Conservation (phyloP, 2,329 filamentous ascomycete species). For the Pseudogymnoascus destructans region DNA sequence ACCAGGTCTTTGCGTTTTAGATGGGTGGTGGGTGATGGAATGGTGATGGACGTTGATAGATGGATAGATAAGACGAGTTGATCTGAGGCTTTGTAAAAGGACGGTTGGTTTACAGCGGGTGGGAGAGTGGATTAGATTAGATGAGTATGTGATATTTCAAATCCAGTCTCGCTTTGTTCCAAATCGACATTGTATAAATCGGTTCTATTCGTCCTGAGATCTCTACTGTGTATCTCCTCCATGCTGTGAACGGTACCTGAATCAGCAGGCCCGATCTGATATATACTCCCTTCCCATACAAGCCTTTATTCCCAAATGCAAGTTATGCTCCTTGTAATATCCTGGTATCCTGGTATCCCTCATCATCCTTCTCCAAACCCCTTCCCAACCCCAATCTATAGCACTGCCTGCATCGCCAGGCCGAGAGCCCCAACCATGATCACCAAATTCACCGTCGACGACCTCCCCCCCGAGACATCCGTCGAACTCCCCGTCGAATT, state of each 20-base stretch:
- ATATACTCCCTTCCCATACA: neutral
- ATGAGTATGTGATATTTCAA: neutral
- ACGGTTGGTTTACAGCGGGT: neutral
- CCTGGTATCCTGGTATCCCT: neutral
- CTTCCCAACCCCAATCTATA: neutral
- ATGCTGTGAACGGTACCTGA: neutral
- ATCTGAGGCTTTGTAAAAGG: neutral
- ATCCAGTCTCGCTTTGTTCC: neutral
- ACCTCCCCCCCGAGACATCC: neutral
- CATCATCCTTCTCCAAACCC: neutral
- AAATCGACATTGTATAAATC: neutral
- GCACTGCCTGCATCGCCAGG: neutral
- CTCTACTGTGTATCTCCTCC: neutral
- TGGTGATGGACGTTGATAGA: neutral
- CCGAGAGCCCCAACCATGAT: neutral
- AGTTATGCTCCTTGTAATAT: neutral
- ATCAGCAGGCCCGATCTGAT: neutral
- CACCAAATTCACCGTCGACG: neutral
- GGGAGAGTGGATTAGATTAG: neutral
- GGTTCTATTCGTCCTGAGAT: neutral
- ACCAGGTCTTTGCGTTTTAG: conserved; percentile 96
- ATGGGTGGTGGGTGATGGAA: neutral
- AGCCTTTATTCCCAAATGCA: neutral
- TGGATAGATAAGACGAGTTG: neutral
- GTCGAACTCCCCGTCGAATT: neutral